Conservation (phyloP, 192 early-diverging fungal species). For the Podila horticola region DNA sequence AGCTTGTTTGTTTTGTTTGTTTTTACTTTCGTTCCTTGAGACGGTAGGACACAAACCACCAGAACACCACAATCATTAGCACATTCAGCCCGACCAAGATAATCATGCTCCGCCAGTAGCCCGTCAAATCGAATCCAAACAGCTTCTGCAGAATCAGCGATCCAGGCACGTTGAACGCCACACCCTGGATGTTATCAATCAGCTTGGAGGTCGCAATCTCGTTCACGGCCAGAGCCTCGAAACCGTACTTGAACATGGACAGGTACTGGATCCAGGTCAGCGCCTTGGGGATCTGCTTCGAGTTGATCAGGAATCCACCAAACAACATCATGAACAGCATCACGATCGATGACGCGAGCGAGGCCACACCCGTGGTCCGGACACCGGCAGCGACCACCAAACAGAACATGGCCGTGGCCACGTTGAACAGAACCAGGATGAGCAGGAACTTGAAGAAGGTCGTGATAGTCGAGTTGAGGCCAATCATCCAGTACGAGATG, state of each 20-base stretch:
- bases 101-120: conserved; percentile 42
- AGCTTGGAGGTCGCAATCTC: conserved; percentile 42
- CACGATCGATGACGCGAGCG: conserved; percentile 67
- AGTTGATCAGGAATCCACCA: conserved; percentile 78
- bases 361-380: conserved; percentile 66
- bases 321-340: conserved; percentile 85
- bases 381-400: conserved; percentile 67
- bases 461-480: conserved; percentile 53
- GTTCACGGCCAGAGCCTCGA: conserved; percentile 79
- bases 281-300: conserved; percentile 68
- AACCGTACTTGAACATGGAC: conserved; percentile 77
- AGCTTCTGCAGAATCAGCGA: conserved; percentile 50
- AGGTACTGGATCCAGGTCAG: conserved; percentile 77
- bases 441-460: conserved; percentile 70
- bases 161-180: conserved; percentile 42
- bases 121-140: conserved; percentile 52
- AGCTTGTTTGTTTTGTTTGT: background rate
- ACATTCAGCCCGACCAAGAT: conserved; percentile 34
- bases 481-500: conserved; percentile 79
- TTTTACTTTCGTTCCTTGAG: conserved; percentile 52
- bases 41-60: conserved; percentile 29
- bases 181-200: conserved; percentile 48
- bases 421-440: conserved; percentile 72
- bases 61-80: conserved; percentile 31
- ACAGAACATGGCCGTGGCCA: conserved; percentile 69